Conservation (phyloP, 2,329 filamentous ascomycete species). For the Graphilbum fragrans region DNA sequence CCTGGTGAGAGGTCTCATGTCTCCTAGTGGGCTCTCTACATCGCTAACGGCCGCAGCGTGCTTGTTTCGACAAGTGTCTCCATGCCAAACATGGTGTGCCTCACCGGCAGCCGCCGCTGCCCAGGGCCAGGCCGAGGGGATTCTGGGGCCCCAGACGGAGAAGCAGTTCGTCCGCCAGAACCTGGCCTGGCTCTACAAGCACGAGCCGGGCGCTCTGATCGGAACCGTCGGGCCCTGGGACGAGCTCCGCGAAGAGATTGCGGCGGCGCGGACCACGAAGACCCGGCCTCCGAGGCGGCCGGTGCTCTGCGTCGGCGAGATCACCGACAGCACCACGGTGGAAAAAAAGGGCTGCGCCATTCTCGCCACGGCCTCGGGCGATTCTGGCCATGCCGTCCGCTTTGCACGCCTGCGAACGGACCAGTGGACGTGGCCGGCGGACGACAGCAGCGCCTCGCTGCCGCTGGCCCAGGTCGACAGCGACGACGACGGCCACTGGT, state of each 20-base stretch:
- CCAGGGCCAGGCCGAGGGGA: neutral
- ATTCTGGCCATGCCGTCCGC: conserved; percentile 44
- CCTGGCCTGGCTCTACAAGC: conserved; percentile 36
- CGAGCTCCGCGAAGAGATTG: conserved; percentile 23
- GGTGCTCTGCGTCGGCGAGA: conserved; percentile 45
- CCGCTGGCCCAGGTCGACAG: conserved; percentile 30
- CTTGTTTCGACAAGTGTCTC: neutral
- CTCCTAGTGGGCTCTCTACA: neutral
- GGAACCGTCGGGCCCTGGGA: conserved; percentile 18
- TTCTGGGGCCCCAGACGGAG: neutral
- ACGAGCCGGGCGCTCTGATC: conserved; percentile 36
- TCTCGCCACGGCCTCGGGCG: conserved; percentile 40
- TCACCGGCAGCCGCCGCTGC: neutral
- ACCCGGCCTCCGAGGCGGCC: conserved; percentile 8
- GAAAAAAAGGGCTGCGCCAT: conserved; percentile 18
- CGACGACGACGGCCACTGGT: conserved; percentile 39
- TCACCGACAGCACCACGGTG: conserved; percentile 25
- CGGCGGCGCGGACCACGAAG: conserved; percentile 9
- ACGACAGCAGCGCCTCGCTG: conserved; percentile 31
- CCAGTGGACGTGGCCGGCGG: conserved; percentile 39
- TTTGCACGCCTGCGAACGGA: conserved; percentile 38
- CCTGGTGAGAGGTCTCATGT: conserved; percentile 12
- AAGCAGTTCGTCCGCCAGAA: conserved; percentile 17
- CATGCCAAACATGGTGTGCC: neutral
- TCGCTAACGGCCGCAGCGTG: neutral